These are phyloP conservation scores for Talaromyces adpressus DNA, from an alignment of 495 filamentous ascomycete species.

Conservation along the genomic window DNA sequence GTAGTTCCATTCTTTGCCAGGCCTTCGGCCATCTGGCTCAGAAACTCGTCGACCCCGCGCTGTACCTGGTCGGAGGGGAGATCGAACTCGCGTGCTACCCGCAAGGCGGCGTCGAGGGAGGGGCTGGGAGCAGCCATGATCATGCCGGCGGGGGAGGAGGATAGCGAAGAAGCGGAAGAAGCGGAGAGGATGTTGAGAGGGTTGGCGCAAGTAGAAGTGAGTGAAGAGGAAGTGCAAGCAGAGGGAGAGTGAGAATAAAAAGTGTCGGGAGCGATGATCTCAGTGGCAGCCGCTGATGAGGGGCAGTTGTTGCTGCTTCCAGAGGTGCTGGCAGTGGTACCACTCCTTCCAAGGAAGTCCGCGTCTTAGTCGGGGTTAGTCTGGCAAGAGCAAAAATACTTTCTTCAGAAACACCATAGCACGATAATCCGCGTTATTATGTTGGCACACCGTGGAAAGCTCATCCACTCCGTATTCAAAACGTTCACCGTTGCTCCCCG, in stretches of 20 bases:
- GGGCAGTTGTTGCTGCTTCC: neutral
- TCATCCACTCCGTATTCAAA: neutral
- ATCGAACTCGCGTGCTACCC: slow-evolving; percentile 79
- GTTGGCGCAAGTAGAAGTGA: slow-evolving; percentile 7
- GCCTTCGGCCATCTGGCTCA: slow-evolving; percentile 83
- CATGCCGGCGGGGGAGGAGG: slow-evolving; percentile 6
- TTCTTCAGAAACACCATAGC: too few relatives aligned
- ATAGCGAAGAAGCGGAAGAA: slow-evolving; percentile 9
- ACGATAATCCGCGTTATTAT: neutral
- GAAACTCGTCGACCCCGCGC: slow-evolving; percentile 74
- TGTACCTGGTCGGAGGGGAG: slow-evolving; percentile 73
- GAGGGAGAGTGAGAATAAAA: slow-evolving; percentile 5
- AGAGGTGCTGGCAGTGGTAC: neutral
- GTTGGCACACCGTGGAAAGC: neutral
- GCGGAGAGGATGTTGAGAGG: slow-evolving; percentile 4
- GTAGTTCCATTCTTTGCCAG: slow-evolving; percentile 68
- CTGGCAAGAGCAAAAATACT: too few relatives aligned
- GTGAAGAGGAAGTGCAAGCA: slow-evolving; percentile 6
- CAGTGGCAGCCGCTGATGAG: slow-evolving; percentile 1
- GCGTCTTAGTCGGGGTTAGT: slow-evolving; percentile 1
- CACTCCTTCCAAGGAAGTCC: slow-evolving; percentile 1
- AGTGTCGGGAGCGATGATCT: neutral
- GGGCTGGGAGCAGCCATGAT: slow-evolving; percentile 2
- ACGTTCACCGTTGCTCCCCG: neutral
- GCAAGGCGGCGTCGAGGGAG: slow-evolving; percentile 55